phyloP scores from a whole-genome alignment of 441 rosid species.

The Gossypium gossypioides region DNA sequence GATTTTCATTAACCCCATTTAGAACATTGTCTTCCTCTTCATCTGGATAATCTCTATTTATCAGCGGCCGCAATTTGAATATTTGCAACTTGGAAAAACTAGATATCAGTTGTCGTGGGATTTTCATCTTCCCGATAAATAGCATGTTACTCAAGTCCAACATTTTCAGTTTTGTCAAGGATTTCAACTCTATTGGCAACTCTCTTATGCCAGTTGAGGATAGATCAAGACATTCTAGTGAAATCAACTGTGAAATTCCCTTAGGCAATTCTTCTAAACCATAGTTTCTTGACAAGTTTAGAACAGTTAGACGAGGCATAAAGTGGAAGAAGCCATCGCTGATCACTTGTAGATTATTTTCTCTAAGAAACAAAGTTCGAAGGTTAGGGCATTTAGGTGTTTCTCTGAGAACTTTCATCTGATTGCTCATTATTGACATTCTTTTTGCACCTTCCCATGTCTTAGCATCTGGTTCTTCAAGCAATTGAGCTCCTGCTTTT shows the following conservation, averaged over 20 bases:
- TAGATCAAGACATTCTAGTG: neutral
- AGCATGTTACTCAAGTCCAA: neutral
- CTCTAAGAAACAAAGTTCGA: neutral
- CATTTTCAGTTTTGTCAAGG: constrained; percentile 1
- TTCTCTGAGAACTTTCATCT: neutral
- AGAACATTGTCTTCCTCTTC: neutral
- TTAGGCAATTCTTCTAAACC: neutral
- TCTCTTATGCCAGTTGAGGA: neutral
- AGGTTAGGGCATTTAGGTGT: neutral
- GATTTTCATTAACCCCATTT: neutral
- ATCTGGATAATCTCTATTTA: neutral
- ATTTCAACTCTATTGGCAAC: neutral
- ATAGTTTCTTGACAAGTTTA: neutral
- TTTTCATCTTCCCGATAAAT: neutral
- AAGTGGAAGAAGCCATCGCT: neutral
- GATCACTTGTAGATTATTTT: neutral
- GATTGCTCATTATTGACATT: neutral
- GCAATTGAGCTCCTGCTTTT: too few species aligned
- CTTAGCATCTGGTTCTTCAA: too few species aligned
- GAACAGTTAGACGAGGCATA: constrained; percentile 5
- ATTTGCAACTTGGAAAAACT: neutral
- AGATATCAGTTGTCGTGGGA: neutral
- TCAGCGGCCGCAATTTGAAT: neutral
- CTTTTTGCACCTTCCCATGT: neutral
- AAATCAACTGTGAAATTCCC: constrained; percentile 8